Percentiles rank a stretch among this genome's conserved stretches.
These are phyloP conservation scores for Melastoma candidum DNA, from an alignment of 441 rosid species.

Conservation along the genomic window DNA sequence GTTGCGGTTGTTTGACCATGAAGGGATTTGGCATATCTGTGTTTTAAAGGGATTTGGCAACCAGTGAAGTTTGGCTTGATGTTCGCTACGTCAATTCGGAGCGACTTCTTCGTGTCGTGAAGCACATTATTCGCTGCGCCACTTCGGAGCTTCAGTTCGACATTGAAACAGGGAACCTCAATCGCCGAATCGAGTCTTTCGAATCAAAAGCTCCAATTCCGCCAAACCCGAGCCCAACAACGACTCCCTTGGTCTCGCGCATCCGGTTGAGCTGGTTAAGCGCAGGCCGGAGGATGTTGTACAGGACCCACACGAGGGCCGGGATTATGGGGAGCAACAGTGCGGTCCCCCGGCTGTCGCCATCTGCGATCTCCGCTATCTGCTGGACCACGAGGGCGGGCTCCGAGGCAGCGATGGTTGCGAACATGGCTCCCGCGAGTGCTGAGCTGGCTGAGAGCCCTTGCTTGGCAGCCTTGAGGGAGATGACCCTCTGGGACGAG, in stretches of 20 bases:
- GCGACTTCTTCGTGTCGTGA: constrained; percentile 41
- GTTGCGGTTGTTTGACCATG: too few relatives aligned
- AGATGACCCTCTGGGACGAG: constrained; percentile 6
- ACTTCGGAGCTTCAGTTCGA: constrained; percentile 26
- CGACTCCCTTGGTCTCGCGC: constrained; percentile 52
- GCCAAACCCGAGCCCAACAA: constrained; percentile 62
- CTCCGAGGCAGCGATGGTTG: constrained; percentile 51
- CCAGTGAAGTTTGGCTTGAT: constrained; percentile 17
- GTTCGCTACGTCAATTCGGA: constrained; percentile 56
- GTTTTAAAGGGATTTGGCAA: too few relatives aligned
- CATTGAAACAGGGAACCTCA: constrained; percentile 14
- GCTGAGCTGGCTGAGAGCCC: constrained; percentile 24
- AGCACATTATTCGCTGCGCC: constrained; percentile 39
- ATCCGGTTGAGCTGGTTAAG: constrained; percentile 74
- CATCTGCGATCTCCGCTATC: constrained; percentile 63
- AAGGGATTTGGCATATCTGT: too few relatives aligned
- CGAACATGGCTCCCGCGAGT: constrained; percentile 72
- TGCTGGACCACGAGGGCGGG: constrained; percentile 82
- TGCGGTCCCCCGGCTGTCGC: constrained; percentile 81
- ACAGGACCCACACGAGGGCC: constrained; percentile 85
- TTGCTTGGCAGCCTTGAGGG: constrained; percentile 1
- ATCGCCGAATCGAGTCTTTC: constrained; percentile 29
- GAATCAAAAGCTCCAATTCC: constrained; percentile 53
- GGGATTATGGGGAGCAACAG: constrained; percentile 73
- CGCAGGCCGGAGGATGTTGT: constrained; percentile 88